phyloP scores from a whole-genome alignment of 768 basidiomycete species.

The Thelephora aurantiotincta region DNA sequence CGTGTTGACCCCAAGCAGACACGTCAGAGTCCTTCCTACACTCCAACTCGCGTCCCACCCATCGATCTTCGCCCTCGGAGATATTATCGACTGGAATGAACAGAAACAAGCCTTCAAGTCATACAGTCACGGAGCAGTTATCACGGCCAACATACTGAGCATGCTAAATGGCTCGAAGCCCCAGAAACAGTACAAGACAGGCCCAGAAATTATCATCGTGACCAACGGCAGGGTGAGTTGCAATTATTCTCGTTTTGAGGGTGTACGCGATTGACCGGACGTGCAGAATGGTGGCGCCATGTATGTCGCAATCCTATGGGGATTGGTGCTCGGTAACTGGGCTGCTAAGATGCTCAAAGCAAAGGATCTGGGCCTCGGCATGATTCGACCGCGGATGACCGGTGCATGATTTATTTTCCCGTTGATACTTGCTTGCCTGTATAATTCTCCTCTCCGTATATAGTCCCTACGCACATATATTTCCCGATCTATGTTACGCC shows the following conservation, averaged over 20 bases:
- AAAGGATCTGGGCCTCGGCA: slow-evolving; percentile 13
- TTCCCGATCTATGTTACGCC: no score
- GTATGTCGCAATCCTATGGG: slow-evolving; percentile 18
- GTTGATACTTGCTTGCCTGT: no score
- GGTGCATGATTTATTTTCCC: no score
- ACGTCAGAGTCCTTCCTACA: slow-evolving; percentile 40
- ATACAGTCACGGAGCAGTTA: slow-evolving; percentile 25
- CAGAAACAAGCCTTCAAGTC: slow-evolving; percentile 46
- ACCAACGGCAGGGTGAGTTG: slow-evolving; percentile 36
- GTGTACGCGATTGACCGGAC: not conserved
- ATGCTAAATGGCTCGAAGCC: slow-evolving; percentile 23
- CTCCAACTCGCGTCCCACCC: slow-evolving; percentile 38
- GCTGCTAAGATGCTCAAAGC: slow-evolving; percentile 13
- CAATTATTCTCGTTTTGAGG: not conserved
- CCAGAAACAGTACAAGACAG: slow-evolving; percentile 31
- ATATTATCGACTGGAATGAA: slow-evolving; percentile 48
- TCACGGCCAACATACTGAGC: slow-evolving; percentile 34
- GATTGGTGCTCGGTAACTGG: slow-evolving; percentile 16
- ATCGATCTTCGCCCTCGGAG: slow-evolving; percentile 51
- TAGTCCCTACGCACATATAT: no score
- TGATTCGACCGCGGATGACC: slow-evolving; percentile 3
- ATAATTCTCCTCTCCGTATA: no score
- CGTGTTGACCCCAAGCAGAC: slow-evolving; percentile 20
- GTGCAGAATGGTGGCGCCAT: slow-evolving; percentile 14
- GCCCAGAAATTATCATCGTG: slow-evolving; percentile 36